Percentiles rank a stretch among this genome's conserved stretches.
Conservation (phyloP, 192 early-diverging fungal genomes). For the Coemansia sp. region DNA sequence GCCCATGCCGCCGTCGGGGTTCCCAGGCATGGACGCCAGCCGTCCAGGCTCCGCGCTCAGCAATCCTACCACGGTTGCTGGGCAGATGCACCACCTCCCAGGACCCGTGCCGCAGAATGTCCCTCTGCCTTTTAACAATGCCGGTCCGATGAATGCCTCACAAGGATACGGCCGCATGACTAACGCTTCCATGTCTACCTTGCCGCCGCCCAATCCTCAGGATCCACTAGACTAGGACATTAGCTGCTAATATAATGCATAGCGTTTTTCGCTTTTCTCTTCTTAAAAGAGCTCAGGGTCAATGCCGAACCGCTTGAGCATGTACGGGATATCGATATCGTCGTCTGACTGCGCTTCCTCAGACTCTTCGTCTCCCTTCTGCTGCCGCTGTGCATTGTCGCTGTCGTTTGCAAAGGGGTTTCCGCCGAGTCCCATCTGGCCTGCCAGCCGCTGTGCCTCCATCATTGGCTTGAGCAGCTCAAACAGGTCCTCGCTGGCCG, state of each 20-base stretch:
- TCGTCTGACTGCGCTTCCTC: background rate
- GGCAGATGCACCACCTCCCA: slow-evolving; percentile 6
- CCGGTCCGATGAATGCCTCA: slow-evolving; percentile 16
- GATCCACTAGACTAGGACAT: slow-evolving; percentile 31
- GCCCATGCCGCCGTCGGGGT: slow-evolving; percentile 46
- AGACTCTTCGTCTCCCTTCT: background rate
- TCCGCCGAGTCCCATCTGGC: slow-evolving; percentile 10
- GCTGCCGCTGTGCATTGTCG: background rate
- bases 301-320: slow-evolving; percentile 44
- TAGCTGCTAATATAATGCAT: background rate
- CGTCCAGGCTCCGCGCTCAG: slow-evolving; percentile 36
- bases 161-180: slow-evolving; percentile 21
- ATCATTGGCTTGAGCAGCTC: slow-evolving; percentile 41
- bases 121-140: slow-evolving; percentile 10
- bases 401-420: background rate
- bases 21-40: slow-evolving; percentile 44
- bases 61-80: slow-evolving; percentile 9
- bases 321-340: slow-evolving; percentile 27
- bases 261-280: background rate
- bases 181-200: slow-evolving; percentile 30
- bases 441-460: slow-evolving; percentile 31
- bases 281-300: slow-evolving; percentile 30
- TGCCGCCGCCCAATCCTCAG: slow-evolving; percentile 43
- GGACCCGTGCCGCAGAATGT: slow-evolving; percentile 28
- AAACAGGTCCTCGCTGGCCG: slow-evolving; percentile 44